Percentiles rank a stretch among this genome's conserved stretches.
Evolutionary conservation across 1,284 basidiomycete species (phyloP).

Genomic region (Malassezia japonica): DNA sequence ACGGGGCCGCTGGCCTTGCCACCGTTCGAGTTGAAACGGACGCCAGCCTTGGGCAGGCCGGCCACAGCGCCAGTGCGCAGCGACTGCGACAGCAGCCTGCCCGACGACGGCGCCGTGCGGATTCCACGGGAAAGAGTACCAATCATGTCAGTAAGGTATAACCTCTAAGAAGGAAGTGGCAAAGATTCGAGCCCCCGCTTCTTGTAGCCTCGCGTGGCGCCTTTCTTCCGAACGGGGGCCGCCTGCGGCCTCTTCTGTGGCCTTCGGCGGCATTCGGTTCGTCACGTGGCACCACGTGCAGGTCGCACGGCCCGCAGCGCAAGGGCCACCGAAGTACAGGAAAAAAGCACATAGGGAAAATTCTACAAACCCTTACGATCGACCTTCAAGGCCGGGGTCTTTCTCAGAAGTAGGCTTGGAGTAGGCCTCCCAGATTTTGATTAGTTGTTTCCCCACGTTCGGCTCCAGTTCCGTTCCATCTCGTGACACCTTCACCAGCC

Average conservation of each 20-base stretch:
- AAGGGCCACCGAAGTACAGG: too few species aligned
- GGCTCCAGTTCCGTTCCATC: conserved; percentile 89
- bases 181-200: not conserved
- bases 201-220: conserved; percentile 7
- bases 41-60: conserved; percentile 17
- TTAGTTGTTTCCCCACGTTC: conserved; percentile 60
- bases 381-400: too few species aligned
- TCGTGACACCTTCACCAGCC: conserved; percentile 74
- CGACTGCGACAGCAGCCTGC: conserved; percentile 33
- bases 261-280: conserved; percentile 14
- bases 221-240: not conserved
- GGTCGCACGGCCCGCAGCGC: not conserved
- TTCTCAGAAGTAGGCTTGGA: too few species aligned
- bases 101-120: conserved; percentile 31
- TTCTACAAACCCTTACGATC: too few species aligned
- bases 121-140: conserved; percentile 27
- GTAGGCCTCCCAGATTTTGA: conserved; percentile 64
- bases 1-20: conserved; percentile 43
- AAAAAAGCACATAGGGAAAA: too few species aligned
- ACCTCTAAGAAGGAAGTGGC: conserved; percentile 2
- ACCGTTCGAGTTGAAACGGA: conserved; percentile 22
- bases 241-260: conserved; percentile 10
- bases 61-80: conserved; percentile 27
- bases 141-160: conserved; percentile 5
- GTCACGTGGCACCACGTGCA: not conserved